phyloP scores from a whole-genome alignment of 106 monocot genomes.

The Gastrodia elata region DNA sequence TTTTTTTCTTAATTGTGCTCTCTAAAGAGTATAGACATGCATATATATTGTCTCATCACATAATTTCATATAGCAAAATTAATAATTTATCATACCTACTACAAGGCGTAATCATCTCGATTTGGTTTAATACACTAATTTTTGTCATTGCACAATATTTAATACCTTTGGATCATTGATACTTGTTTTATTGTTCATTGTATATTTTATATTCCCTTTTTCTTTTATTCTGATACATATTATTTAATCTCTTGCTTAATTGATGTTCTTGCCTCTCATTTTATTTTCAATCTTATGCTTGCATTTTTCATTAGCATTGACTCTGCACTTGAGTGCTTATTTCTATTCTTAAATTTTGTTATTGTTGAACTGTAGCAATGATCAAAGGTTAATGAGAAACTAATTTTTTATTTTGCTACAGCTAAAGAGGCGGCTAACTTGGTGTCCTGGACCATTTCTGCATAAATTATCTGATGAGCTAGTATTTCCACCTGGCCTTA shows the following conservation, averaged over 20 bases:
- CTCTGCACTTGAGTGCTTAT: background rate
- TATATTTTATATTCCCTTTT: background rate
- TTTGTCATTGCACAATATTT: no score
- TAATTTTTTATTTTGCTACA: slow-evolving; percentile 17
- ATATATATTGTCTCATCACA: no score
- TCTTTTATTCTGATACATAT: background rate
- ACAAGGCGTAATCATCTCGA: no score
- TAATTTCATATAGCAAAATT: no score
- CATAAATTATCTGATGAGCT: slow-evolving; percentile 13
- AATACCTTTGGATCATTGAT: no score
- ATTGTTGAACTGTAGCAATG: background rate
- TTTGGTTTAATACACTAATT: no score
- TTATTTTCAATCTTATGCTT: background rate
- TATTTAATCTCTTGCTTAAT: background rate
- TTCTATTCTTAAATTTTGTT: background rate
- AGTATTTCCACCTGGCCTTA: slow-evolving; percentile 18
- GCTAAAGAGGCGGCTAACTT: slow-evolving; percentile 73
- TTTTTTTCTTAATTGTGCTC: no score
- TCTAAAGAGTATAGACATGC: no score
- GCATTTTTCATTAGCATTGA: background rate
- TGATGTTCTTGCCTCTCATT: background rate
- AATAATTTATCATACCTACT: no score
- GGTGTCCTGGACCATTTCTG: slow-evolving; percentile 62
- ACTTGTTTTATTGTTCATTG: no score
- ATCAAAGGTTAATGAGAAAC: background rate